These are phyloP conservation scores for Lycium barbarum DNA, from an alignment of 257 asterid species.

Conservation along the genomic window DNA sequence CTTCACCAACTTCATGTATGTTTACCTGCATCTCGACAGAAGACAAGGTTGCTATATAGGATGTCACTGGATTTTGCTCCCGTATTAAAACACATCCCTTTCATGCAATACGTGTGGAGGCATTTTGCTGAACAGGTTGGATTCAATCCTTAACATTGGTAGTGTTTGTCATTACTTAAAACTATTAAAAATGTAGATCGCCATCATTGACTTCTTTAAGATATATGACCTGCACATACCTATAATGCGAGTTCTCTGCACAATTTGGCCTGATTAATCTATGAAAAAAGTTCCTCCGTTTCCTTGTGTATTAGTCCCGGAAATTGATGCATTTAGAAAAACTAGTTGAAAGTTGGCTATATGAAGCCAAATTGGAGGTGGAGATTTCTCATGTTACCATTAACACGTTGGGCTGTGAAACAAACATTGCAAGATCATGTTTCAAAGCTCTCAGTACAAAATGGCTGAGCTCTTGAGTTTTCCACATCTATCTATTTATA, in stretches of 20 bases:
- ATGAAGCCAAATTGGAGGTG: background rate
- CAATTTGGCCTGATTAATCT: background rate
- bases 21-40: conserved; percentile 81
- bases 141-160: conserved; percentile 1
- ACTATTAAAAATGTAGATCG: background rate
- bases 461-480: background rate
- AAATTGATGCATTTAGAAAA: background rate
- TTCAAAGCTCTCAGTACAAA: background rate
- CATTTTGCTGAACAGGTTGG: conserved; percentile 92
- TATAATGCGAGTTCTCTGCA: background rate
- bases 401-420: background rate
- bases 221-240: conserved; percentile 20
- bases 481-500: background rate
- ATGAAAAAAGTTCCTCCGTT: background rate
- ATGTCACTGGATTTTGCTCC: conserved; percentile 99
- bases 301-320: background rate
- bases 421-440: background rate
- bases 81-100: conserved; percentile 76
- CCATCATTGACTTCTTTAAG: background rate
- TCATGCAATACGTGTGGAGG: conserved; percentile 82
- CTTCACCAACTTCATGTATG: conserved; percentile 98
- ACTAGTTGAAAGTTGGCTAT: background rate
- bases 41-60: conserved; percentile 89
- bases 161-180: background rate
- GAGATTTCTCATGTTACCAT: background rate